Conservation (phyloP, 176 grass and related monocot species). For the Miscanthus lutarioriparius region DNA sequence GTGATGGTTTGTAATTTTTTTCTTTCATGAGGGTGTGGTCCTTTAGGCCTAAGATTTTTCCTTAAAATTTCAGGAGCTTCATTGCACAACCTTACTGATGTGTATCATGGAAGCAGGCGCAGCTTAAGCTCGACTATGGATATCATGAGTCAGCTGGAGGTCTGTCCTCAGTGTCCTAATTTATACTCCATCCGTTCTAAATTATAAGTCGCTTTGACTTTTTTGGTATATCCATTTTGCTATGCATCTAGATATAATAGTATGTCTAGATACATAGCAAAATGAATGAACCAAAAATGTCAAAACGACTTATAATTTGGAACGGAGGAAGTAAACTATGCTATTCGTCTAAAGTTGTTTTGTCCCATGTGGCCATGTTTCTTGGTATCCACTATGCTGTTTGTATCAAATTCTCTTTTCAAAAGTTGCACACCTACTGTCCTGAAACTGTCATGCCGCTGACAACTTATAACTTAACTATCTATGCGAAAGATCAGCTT, state of each 20-base stretch:
- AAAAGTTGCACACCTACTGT: constrained; percentile 28
- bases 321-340: background rate
- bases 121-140: constrained; percentile 76
- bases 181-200: background rate
- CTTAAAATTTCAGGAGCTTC: constrained; percentile 61
- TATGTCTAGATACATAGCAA: no score
- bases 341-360: background rate
- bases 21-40: constrained; percentile 40
- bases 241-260: no score
- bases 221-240: no score
- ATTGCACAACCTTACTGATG: constrained; percentile 59
- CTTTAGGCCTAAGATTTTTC: constrained; percentile 46
- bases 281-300: no score
- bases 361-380: constrained; percentile 19
- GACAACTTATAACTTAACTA: background rate
- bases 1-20: constrained; percentile 39
- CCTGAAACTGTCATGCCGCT: background rate
- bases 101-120: constrained; percentile 61
- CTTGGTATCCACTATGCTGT: constrained; percentile 1
- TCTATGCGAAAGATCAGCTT: constrained; percentile 5
- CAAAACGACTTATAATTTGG: no score
- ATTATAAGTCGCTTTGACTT: no score
- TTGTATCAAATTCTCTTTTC: background rate
- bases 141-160: constrained; percentile 82
- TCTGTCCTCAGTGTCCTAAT: constrained; percentile 42